Evolutionary conservation across 164 flowering plant genomes (phyloP), one percentile per base, ranked within the genome.

Genomic region (Tinospora cordifolia): DNA sequence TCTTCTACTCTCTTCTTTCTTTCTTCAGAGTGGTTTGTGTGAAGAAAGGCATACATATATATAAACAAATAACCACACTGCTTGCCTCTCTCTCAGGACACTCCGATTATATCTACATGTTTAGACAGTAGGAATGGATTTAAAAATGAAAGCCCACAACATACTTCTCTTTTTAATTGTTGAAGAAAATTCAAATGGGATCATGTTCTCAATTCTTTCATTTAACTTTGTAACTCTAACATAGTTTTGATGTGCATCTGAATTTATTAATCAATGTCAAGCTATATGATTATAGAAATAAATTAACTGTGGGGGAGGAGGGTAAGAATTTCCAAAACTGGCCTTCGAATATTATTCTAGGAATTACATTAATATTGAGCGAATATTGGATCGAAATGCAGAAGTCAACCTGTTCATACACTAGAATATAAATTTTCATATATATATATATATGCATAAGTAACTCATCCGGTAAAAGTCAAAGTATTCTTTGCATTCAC

Each of bases 111-210:
- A n/a, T 54, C n/a, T 54, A 54, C 60, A 5, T 54, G 21, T 54
- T 21, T n/a, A 21, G 60, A 54, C 60, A 54, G 60, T 22, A 54
- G 24, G 60, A 54, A 69, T 65, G 46, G 30, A 60, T n/a, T 40
- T n/a, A n/a, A n/a, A 27, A 51, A 67, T 27, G 49, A 25, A 41
- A 69, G 47, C 64, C 67, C 67, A 70, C 47, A 62, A 30, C 36
- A 30, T 30, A 30, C 66, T 67, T 70, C 63, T 26, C 34, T 27
- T 59, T 38, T 11, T 22, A 27, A 21, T 0, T 34, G 8, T 13
- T 44, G 47, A 44, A 44, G 14, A 44, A 44, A 10, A 8, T 8
- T 44, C 0, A 44, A 44, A 11, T 44, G 47, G 12, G 12, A 3
- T 9, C 14, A 10, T 26, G 3, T 2, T 26, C 34, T 34, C 19